These are phyloP conservation scores for Ramaria sp. DNA, from an alignment of 768 basidiomycete genomes.

Conservation along the genomic window DNA sequence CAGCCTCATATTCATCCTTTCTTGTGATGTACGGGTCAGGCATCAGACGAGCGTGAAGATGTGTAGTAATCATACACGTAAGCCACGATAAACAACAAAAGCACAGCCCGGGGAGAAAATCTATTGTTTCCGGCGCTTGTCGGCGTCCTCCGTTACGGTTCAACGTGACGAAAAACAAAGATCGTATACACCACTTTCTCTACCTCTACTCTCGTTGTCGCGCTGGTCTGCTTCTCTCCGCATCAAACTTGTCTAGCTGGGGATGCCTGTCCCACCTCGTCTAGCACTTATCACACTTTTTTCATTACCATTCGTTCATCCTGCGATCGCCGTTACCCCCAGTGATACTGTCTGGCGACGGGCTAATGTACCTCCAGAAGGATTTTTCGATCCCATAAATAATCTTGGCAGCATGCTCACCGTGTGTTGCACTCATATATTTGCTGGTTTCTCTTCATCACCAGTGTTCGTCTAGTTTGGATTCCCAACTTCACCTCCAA, in stretches of 20 bases:
- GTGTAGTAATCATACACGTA: too few species aligned
- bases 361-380: constrained; percentile 32
- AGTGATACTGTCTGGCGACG: background rate
- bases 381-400: constrained; percentile 47
- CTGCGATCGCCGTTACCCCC: background rate
- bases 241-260: background rate
- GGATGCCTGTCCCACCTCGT: background rate
- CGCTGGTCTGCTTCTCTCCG: background rate
- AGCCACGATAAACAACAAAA: too few species aligned
- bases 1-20: too few species aligned
- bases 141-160: too few species aligned
- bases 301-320: background rate
- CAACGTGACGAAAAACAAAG: too few species aligned
- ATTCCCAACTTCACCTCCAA: constrained; percentile 45
- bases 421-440: constrained; percentile 29
- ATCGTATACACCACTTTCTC: too few species aligned
- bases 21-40: too few species aligned
- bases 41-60: too few species aligned
- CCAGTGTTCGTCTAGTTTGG: background rate
- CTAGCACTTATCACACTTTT: background rate
- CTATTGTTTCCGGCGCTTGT: too few species aligned
- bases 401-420: constrained; percentile 63
- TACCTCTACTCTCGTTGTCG: background rate
- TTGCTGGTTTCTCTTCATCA: background rate
- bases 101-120: too few species aligned